Evolutionary conservation across 495 filamentous ascomycete species (phyloP).

Genomic region (Margaritispora aquatica): DNA sequence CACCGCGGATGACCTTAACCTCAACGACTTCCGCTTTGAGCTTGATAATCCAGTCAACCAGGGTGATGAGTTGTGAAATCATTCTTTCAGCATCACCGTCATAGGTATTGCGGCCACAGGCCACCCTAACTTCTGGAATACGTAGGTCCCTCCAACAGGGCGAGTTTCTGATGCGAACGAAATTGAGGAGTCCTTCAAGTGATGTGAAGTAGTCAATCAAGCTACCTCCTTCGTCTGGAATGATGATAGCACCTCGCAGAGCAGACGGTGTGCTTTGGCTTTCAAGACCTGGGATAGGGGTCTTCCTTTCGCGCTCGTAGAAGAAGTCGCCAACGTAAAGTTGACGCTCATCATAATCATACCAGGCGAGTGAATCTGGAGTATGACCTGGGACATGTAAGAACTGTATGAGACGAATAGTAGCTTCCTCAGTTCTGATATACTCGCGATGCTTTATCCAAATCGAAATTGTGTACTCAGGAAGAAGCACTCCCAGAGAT

Average conservation of each 20-base stretch:
- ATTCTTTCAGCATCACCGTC: too few species aligned
- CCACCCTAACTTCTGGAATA: too few species aligned
- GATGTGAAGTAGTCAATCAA: constrained; percentile 27
- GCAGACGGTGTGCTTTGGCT: constrained; percentile 6
- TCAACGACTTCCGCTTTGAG: too few species aligned
- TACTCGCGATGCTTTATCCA: constrained; percentile 30
- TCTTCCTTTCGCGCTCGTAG: constrained; percentile 28
- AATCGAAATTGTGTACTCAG: constrained; percentile 28
- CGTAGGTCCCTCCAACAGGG: too few species aligned
- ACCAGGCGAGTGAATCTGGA: constrained; percentile 36
- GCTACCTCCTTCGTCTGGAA: constrained; percentile 28
- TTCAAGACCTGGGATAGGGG: constrained; percentile 10
- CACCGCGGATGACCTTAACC: too few species aligned
- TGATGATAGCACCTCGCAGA: constrained; percentile 28
- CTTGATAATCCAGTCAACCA: too few species aligned
- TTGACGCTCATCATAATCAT: constrained; percentile 30
- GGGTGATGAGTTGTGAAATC: too few species aligned
- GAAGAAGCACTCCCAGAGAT: constrained; percentile 23
- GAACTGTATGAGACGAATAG: constrained; percentile 27
- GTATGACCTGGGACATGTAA: constrained; percentile 38
- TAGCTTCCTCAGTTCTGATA: constrained; percentile 7
- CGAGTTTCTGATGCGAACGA: too few species aligned
- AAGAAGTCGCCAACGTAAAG: constrained; percentile 38
- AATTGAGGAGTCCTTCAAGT: constrained; percentile 23
- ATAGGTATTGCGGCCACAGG: too few species aligned